Base-by-base conservation (phyloP, 805 yeast species). In the Suhomyces pyralidae region DNA sequence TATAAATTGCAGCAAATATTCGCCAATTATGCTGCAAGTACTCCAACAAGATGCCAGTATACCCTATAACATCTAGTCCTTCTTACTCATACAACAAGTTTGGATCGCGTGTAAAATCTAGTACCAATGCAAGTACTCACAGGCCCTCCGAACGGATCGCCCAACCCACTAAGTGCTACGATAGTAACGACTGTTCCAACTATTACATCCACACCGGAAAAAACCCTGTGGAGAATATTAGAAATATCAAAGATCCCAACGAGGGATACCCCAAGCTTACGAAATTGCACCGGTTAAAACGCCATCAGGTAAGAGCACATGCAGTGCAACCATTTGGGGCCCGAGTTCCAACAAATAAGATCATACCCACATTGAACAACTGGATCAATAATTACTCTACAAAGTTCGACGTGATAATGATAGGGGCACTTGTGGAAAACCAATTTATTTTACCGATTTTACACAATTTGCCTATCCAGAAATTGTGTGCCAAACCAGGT, bases 241-340 rank as follows among this genome's bases (percentile, higher is more conserved):
- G 86, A 50, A 92, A 92, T 66, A 75, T 82, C 1, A 72, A 75
- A 32, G 80, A 82, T 51, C 85, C 92, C 1, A 81, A 86, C 1
- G 86, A 82, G 50, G 97, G 97, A 2, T 92, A 92, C 58, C 97
- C 97, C 2, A 88, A 88, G 63, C 74, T 92, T 15, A 88, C 85
- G 58, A 78, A 76, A 58, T 70, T 92, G 32, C 84, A 86, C 56
- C 77, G 79, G 40, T 72, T 90, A 60, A 92, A 92, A 61, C 76
- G 74, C 49, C 67, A 71, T 47, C 93, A 89, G 61, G 73, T 82
- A 7, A 58, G 63, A 1, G 67, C 74, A 15, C 79, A 82, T 61
- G 79, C 89, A 0, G 72, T 82, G 1, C 77, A 74, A 26, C 88
- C 96, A 0, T 86, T 78, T 60, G 96, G 97, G 0, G 76, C 79